phyloP scores from a whole-genome alignment of 768 basidiomycete genomes.

The Leccinum pellstonianum region DNA sequence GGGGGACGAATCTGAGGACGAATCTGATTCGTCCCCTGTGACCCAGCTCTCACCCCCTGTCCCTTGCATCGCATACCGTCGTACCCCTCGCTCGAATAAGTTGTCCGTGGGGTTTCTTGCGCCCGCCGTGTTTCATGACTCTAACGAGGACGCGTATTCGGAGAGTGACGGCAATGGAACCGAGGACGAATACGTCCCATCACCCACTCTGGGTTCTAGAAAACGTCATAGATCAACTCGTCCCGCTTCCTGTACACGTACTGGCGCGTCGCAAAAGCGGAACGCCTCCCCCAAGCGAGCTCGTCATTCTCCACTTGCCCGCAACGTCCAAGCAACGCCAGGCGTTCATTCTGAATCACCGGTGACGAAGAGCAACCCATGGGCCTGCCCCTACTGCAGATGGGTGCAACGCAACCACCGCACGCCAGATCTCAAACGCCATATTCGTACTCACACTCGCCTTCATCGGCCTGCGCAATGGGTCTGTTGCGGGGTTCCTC shows the following conservation, averaged over 20 bases:
- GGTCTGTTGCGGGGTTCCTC: conserved; percentile 38
- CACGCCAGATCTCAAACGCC: conserved; percentile 58
- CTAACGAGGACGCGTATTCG: conserved; percentile 33
- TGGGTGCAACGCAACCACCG: conserved; percentile 51
- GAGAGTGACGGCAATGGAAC: conserved; percentile 40
- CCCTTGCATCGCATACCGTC: conserved; percentile 5
- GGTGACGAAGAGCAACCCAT: conserved; percentile 32
- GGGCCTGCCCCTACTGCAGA: conserved; percentile 47
- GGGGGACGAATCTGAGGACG: not conserved
- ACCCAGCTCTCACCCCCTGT: not conserved
- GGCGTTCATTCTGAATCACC: conserved; percentile 21
- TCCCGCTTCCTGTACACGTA: not conserved
- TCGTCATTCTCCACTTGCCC: conserved; percentile 40
- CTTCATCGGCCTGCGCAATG: conserved; percentile 35
- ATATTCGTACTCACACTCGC: conserved; percentile 52
- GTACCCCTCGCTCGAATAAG: conserved; percentile 16
- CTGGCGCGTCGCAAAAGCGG: conserved; percentile 9
- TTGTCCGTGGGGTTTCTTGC: conserved; percentile 1
- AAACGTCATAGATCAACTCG: conserved; percentile 34
- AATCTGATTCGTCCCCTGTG: not conserved
- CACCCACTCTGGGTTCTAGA: conserved; percentile 31
- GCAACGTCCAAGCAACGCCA: conserved; percentile 43
- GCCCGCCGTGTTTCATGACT: conserved; percentile 5
- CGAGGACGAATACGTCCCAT: conserved; percentile 48
- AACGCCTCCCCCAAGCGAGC: conserved; percentile 21